Evolutionary conservation across 768 basidiomycete genomes (phyloP), one percentile per base, ranked within the genome.

Genomic region (Kwoniella dejecticola): DNA sequence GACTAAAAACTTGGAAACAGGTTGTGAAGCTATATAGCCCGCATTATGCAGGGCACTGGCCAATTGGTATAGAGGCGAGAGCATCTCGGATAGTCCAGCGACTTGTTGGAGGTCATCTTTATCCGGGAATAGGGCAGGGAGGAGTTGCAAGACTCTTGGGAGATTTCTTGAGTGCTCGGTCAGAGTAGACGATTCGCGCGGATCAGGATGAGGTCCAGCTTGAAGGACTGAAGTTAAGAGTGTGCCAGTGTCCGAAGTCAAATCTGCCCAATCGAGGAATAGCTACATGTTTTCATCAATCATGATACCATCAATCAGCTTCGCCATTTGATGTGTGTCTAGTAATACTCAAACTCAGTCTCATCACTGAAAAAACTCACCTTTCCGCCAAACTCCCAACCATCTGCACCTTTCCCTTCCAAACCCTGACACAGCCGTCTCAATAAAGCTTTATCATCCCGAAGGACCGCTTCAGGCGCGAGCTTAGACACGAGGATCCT

Each of bases 311-410:
- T n/a, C n/a, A n/a, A n/a, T n/a, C n/a, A n/a, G n/a, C n/a, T n/a
- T n/a, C n/a, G n/a, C n/a, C n/a, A n/a, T n/a, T n/a, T n/a, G n/a
- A n/a, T n/a, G n/a, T n/a, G n/a, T n/a, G n/a, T n/a, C n/a, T n/a
- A n/a, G n/a, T n/a, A n/a, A n/a, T n/a, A n/a, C n/a, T n/a, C n/a
- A n/a, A n/a, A n/a, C n/a, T 41, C 33, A 13, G 10, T 29, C 24
- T 3, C 13, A 26, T 17, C 45, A 7, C 15, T 10, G n/a, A 26
- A 11, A 21, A 54, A 38, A 26, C 74, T 54, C 66, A 89, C 91
- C 84, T 93, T 88, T 52, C 94, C 94, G 33, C 89, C 87, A 33
- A 85, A 82, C 69, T 87, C 83, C 94, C 94, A 96, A 8, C 86
- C 86, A 42, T 85, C 85, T 10, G 94, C 83, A 2, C 81, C 75